Evolutionary conservation across 257 asterid species (phyloP).

Genomic region (Capsicum chinense): DNA sequence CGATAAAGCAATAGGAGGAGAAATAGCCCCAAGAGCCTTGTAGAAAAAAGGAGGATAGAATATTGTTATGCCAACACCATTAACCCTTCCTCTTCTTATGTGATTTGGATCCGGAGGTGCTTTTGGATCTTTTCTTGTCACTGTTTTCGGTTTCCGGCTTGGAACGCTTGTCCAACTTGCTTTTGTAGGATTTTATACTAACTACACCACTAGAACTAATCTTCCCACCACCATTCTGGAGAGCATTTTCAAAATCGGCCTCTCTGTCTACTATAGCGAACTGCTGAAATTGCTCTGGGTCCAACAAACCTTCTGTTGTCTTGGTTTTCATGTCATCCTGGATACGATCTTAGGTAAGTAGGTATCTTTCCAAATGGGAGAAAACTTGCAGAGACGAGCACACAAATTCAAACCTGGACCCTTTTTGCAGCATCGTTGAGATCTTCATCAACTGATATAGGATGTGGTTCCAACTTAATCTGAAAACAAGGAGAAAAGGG

Average conservation of each 20-base stretch:
- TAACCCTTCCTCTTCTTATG: constrained; percentile 63
- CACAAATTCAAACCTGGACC: constrained; percentile 59
- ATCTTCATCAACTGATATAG: constrained; percentile 81
- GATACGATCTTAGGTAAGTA: constrained; percentile 24
- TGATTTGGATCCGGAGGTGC: constrained; percentile 54
- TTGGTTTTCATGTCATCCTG: constrained; percentile 67
- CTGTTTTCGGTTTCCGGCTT: constrained; percentile 42
- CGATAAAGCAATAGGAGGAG: constrained; percentile 5
- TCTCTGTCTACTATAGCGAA: constrained; percentile 74
- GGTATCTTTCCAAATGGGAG: not conserved
- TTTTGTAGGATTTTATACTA: constrained; percentile 66
- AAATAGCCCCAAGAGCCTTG: not conserved
- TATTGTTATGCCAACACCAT: not conserved
- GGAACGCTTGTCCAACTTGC: constrained; percentile 14
- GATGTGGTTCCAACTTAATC: constrained; percentile 78
- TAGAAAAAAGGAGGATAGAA: not conserved
- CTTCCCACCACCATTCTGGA: constrained; percentile 61
- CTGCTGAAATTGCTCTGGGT: constrained; percentile 70
- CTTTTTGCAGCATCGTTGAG: constrained; percentile 69
- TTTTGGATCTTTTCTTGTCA: constrained; percentile 65
- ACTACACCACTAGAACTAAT: constrained; percentile 54
- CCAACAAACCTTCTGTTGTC: constrained; percentile 43
- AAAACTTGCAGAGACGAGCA: not conserved
- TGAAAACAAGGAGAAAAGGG: constrained; percentile 34
- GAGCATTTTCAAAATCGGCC: constrained; percentile 73